Base-by-base conservation (phyloP, 257 asterid genomes). In the Primulina eburnea region DNA sequence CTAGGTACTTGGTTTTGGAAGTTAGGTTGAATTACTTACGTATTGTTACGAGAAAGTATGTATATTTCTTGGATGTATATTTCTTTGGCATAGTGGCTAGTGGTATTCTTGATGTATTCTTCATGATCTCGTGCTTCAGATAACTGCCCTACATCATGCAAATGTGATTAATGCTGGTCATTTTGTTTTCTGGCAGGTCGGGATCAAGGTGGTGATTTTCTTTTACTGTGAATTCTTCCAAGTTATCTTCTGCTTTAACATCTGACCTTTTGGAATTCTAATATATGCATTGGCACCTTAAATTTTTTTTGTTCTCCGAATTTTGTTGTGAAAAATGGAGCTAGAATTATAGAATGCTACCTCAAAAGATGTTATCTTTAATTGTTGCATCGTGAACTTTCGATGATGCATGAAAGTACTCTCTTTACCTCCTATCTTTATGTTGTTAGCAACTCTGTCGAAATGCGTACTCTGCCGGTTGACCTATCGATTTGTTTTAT, bases 191-290 rank as follows among this genome's bases (percentile, higher is more conserved):
- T 85, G 82, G 88, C 96, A 92, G 98, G 95, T 81, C 95, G 29
- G 74, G 84, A 55, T 77, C 92, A 26, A 84, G 88, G 88, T 90
- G 98, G 98, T 92, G 82, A 92, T 73, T 69, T 77, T 47, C 53
- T 56, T 68, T 18, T 72, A 55, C 76, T 65, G 66, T 63, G 81
- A 82, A 80, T 86, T 78, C 76, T 71, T 73, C 35, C 52, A 64
- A 65, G 82, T 65, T 67, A 72, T 65, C 74, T 76, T 75, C 74
- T 77, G 52, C 68, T 69, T 57, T 75, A 69, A 58, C 67, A 63
- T 70, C 80, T 81, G 84, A 79, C 87, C 47, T 56, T 43, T 77
- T 79, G 73, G 89, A 78, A 79, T 75, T 79, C 75, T 86, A 89
- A 85, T 85, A 85, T 80, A 79, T 70, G 38, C 66, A 58, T 77